Percentiles rank a stretch among this genome's conserved stretches.
Conservation (phyloP, 768 basidiomycete genomes). For the Infundibulicybe gibba region DNA sequence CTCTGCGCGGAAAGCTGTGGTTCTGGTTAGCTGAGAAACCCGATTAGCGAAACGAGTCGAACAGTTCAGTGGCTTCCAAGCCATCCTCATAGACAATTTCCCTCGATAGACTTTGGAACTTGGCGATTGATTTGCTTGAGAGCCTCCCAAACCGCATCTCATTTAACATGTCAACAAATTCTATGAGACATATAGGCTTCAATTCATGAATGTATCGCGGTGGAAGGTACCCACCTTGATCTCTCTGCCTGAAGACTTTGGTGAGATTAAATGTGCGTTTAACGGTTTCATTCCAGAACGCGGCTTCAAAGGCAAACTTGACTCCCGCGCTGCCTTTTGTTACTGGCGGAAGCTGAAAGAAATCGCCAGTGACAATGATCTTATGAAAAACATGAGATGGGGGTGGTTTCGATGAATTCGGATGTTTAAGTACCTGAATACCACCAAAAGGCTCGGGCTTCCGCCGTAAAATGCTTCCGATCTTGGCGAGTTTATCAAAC, state of each 20-base stretch:
- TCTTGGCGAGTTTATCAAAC: slow-evolving; percentile 83
- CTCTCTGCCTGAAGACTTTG: slow-evolving; percentile 92
- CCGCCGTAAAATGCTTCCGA: slow-evolving; percentile 65
- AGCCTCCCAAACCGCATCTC: slow-evolving; percentile 94
- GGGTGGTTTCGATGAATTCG: neutral
- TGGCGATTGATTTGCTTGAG: slow-evolving; percentile 56
- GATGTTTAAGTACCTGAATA: slow-evolving; percentile 61
- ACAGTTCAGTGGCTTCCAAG: slow-evolving; percentile 90
- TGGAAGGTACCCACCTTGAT: slow-evolving; percentile 58
- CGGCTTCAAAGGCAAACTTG: slow-evolving; percentile 92
- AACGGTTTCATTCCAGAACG: slow-evolving; percentile 70
- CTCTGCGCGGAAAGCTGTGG: slow-evolving; percentile 81
- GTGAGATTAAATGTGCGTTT: slow-evolving; percentile 87
- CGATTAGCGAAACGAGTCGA: slow-evolving; percentile 16
- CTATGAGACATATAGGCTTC: slow-evolving; percentile 29
- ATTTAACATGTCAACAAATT: slow-evolving; percentile 94
- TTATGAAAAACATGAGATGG: slow-evolving; percentile 19
- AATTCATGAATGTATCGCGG: neutral
- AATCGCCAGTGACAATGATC: slow-evolving; percentile 94
- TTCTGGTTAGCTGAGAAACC: neutral
- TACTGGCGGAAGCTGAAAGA: slow-evolving; percentile 97
- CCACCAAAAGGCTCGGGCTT: slow-evolving; percentile 82
- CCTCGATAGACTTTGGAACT: slow-evolving; percentile 70
- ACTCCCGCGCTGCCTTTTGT: slow-evolving; percentile 53
- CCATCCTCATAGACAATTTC: slow-evolving; percentile 76